Base-by-base conservation (phyloP, 2,329 filamentous ascomycete genomes). In the Fusarium coicis region DNA sequence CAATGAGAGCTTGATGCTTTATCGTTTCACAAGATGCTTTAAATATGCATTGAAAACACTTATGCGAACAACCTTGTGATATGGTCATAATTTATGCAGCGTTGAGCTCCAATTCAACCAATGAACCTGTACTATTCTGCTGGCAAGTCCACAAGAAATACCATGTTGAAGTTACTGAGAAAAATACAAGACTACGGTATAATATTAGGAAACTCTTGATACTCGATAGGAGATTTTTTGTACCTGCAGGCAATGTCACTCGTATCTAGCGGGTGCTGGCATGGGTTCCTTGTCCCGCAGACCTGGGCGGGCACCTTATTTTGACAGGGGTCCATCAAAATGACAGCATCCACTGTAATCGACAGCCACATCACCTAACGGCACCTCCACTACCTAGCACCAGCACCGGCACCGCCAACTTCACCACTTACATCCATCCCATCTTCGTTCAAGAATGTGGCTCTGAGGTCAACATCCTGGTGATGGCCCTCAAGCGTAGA, bases 401-500 rank as follows among this genome's bases (percentile, higher is more conserved):
- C 54, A 39, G 60, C 61, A 66, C 30, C 21, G 68, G 49, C 50
- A 55, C 55, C 30, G 34, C 63, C 63, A 66, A 42, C 60, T 58
- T 69, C 61, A 72, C 68, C 71, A 75, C 68, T 68, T 63, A 60
- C 50, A 75, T 72, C 59, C 64, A 68, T 26, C 56, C 57, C 69
- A 72, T 52, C 65, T 58, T 63, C 44, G 61, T 68, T 72, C 66
- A 75, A 81, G 75, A 74, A 83, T 83, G 81, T 77, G 74, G 76
- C 70, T 76, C 63, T 71, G 66, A 73, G 72, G 74, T 72, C 62
- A 76, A 75, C 74, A 77, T 75, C 76, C 72, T 76, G 81, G 79
- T 79, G 83, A 91, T 93, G 92, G 91, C 90, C 87, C 87, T 94
- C 85, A 90, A 90, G 86, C 89, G 90, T 85, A 90, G 89, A 87